Percentiles rank a stretch among this genome's conserved stretches.
Conservation (phyloP, 768 basidiomycete species). For the Xerocomellus intermedius region DNA sequence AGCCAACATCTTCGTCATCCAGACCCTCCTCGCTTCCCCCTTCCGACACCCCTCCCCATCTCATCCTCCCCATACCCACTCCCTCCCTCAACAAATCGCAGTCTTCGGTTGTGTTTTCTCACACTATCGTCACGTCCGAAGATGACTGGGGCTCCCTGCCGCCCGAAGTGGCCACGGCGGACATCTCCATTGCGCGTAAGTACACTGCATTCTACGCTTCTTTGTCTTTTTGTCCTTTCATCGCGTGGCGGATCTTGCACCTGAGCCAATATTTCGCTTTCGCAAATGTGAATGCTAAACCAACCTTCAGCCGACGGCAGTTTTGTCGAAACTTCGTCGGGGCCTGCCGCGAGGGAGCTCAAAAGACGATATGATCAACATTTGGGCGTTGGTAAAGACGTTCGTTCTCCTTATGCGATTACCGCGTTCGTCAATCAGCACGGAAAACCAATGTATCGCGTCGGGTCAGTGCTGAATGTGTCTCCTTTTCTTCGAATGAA, state of each 20-base stretch:
- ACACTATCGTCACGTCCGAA: slow-evolving; percentile 35
- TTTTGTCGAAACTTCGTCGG: slow-evolving; percentile 80
- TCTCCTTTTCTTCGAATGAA: background rate
- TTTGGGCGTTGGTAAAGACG: slow-evolving; percentile 61
- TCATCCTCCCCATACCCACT: slow-evolving; percentile 44
- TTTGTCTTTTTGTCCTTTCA: background rate
- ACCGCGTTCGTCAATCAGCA: slow-evolving; percentile 82
- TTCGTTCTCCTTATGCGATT: slow-evolving; percentile 77
- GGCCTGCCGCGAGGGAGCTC: slow-evolving; percentile 69
- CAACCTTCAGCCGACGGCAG: slow-evolving; percentile 59
- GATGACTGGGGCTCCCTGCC: slow-evolving; percentile 43
- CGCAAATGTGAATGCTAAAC: slow-evolving; percentile 1
- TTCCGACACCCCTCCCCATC: slow-evolving; percentile 26
- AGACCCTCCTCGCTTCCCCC: slow-evolving; percentile 20
- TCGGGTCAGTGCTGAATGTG: slow-evolving; percentile 54
- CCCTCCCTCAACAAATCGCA: slow-evolving; percentile 39
- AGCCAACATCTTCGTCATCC: slow-evolving; percentile 14
- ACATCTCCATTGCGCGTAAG: slow-evolving; percentile 60
- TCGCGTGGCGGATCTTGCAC: slow-evolving; percentile 8
- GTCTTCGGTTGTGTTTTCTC: slow-evolving; percentile 45
- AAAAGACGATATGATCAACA: slow-evolving; percentile 74
- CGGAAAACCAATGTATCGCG: slow-evolving; percentile 73
- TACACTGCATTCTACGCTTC: slow-evolving; percentile 16
- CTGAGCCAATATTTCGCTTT: background rate
- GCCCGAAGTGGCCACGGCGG: slow-evolving; percentile 52